phyloP scores from a whole-genome alignment of 768 basidiomycete genomes.

The Royoungia palumana region DNA sequence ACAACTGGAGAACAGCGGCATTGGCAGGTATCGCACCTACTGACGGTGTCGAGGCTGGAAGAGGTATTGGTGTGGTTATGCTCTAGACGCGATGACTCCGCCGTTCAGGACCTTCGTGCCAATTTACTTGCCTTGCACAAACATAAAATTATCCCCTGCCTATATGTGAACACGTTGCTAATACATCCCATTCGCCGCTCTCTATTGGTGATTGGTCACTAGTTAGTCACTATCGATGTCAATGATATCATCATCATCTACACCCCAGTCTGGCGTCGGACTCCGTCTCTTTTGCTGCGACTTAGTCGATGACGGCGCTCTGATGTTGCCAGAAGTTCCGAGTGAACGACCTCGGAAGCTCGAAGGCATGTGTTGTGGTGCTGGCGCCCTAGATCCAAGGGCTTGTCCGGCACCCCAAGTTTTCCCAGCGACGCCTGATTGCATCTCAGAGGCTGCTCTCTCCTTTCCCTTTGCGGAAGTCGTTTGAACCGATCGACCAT shows the following conservation, averaged over 20 bases:
- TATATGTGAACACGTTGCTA: slow-evolving; percentile 9
- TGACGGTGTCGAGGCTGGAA: slow-evolving; percentile 56
- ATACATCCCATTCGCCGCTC: not conserved
- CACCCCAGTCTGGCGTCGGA: slow-evolving; percentile 78
- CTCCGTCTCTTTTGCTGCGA: slow-evolving; percentile 44
- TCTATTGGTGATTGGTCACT: slow-evolving; percentile 51
- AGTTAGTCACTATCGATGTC: slow-evolving; percentile 82
- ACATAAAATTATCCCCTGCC: not conserved
- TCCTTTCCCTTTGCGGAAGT: slow-evolving; percentile 53
- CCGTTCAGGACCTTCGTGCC: not conserved
- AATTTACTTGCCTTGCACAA: not conserved
- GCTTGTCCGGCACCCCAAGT: slow-evolving; percentile 51
- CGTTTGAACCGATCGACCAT: slow-evolving; percentile 42
- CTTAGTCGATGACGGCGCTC: slow-evolving; percentile 44
- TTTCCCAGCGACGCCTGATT: slow-evolving; percentile 27
- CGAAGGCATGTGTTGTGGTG: slow-evolving; percentile 27
- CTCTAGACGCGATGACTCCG: slow-evolving; percentile 43
- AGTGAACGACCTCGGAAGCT: slow-evolving; percentile 37
- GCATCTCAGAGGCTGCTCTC: slow-evolving; percentile 36
- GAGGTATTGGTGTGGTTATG: slow-evolving; percentile 93
- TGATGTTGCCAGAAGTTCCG: slow-evolving; percentile 51
- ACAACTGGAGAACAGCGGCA: slow-evolving; percentile 88
- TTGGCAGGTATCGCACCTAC: slow-evolving; percentile 66
- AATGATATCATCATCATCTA: slow-evolving; percentile 82
- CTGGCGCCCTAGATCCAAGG: slow-evolving; percentile 37